phyloP scores from a whole-genome alignment of 179 eudicot species.

The Gypsophila paniculata region DNA sequence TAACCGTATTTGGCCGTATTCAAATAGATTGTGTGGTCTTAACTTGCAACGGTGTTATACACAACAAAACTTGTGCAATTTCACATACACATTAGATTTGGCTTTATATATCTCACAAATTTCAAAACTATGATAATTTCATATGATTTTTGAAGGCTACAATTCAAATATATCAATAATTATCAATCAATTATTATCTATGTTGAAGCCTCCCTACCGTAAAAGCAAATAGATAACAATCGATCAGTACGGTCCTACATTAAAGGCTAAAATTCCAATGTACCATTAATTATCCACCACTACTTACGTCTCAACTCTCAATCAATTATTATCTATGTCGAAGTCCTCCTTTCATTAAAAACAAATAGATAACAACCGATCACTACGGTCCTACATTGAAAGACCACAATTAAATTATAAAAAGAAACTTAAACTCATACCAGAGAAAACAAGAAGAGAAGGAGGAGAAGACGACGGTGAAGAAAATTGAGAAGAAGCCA shows the following conservation, averaged over 20 bases:
- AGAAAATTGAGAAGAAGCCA: conserved; percentile 28
- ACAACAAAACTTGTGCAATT: not conserved
- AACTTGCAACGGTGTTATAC: too few relatives aligned
- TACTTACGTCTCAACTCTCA: too few relatives aligned
- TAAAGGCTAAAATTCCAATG: not conserved
- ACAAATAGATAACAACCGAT: too few relatives aligned
- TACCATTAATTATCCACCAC: too few relatives aligned
- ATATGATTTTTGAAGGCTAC: not conserved
- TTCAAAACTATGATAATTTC: not conserved
- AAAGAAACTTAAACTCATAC: conserved; percentile 15
- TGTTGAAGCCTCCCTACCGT: too few relatives aligned
- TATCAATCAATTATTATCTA: too few relatives aligned
- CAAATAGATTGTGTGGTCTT: too few relatives aligned
- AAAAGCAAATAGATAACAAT: too few relatives aligned
- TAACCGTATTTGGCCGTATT: too few relatives aligned
- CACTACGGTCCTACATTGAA: not conserved
- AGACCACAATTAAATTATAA: not conserved
- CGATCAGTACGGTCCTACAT: not conserved
- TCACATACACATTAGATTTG: not conserved
- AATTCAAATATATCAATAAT: not conserved
- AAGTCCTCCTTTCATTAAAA: too few relatives aligned
- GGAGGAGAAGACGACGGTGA: conserved; percentile 26
- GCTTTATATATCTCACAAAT: not conserved
- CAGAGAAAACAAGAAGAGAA: conserved; percentile 48
- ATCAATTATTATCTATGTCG: too few relatives aligned